phyloP scores from a whole-genome alignment of 306 rosid species.

The Crataegus laevigata region DNA sequence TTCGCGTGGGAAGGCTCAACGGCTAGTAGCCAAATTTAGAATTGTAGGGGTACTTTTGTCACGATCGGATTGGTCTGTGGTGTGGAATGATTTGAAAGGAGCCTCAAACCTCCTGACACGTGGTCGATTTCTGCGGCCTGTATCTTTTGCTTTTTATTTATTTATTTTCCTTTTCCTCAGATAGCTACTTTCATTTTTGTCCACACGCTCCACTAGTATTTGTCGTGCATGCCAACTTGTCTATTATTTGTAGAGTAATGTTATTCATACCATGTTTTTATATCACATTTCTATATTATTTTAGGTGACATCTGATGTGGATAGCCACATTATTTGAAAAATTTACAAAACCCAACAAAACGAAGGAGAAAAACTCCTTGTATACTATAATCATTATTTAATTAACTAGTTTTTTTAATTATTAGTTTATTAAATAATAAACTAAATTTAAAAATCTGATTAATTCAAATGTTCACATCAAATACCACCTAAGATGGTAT shows the following conservation, averaged over 20 bases:
- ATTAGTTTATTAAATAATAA: too few species aligned
- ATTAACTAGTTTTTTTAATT: too few species aligned
- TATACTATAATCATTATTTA: too few species aligned
- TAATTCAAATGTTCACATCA: too few species aligned
- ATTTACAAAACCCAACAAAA: too few species aligned
- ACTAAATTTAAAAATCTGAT: too few species aligned
- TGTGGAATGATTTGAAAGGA: neutral
- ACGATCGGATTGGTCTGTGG: neutral
- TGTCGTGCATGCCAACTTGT: neutral
- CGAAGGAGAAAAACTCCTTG: too few species aligned
- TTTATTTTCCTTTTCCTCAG: neutral
- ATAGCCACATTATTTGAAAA: too few species aligned
- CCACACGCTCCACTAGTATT: neutral
- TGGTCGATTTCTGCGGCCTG: neutral
- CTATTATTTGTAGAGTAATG: neutral
- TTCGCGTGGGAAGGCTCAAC: constrained; percentile 1
- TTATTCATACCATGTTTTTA: too few species aligned
- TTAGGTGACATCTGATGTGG: too few species aligned
- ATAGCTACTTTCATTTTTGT: neutral
- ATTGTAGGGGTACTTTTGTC: constrained; percentile 13
- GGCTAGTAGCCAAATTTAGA: neutral
- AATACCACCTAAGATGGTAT: too few species aligned
- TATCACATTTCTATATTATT: too few species aligned
- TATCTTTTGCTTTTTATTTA: neutral
- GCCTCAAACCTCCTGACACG: neutral